Conservation (phyloP, 495 filamentous ascomycete species). For the Lentithecium fluviatile region DNA sequence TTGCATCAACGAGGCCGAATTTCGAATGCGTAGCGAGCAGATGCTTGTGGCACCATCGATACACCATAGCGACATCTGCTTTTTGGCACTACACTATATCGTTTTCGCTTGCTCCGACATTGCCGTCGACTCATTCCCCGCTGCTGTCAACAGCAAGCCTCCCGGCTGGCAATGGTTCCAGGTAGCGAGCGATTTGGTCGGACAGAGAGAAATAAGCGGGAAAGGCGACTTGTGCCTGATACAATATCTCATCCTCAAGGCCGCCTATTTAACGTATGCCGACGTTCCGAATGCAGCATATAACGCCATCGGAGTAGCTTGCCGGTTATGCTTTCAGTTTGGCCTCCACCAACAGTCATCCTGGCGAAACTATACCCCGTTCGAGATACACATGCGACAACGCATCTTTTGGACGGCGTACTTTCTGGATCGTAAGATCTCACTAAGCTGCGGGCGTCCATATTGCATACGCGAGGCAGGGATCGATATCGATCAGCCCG, state of each 20-base stretch:
- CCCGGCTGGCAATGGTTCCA: conserved; percentile 31
- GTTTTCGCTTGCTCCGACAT: conserved; percentile 28
- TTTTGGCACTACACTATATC: conserved; percentile 29
- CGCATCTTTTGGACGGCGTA: conserved; percentile 31
- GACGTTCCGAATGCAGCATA: conserved; percentile 31
- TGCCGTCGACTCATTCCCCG: not conserved
- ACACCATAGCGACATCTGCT: not conserved
- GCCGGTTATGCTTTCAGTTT: conserved; percentile 28
- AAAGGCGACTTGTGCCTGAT: conserved; percentile 26
- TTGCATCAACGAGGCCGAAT: conserved; percentile 26
- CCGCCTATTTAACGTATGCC: conserved; percentile 19
- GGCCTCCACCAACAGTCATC: conserved; percentile 27
- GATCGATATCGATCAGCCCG: conserved; percentile 21
- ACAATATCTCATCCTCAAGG: conserved; percentile 25
- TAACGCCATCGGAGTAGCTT: conserved; percentile 26
- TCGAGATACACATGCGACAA: conserved; percentile 23
- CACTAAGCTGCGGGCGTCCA: conserved; percentile 32
- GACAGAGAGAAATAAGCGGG: conserved; percentile 14
- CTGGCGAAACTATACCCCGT: conserved; percentile 13
- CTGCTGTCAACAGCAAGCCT: conserved; percentile 2
- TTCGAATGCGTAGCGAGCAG: conserved; percentile 17
- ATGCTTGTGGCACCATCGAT: conserved; percentile 11
- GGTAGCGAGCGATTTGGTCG: conserved; percentile 24
- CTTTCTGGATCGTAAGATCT: conserved; percentile 23
- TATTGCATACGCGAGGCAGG: conserved; percentile 23